Evolutionary conservation across 1,284 basidiomycete genomes (phyloP).

Genomic region (Ganoderma boninense): DNA sequence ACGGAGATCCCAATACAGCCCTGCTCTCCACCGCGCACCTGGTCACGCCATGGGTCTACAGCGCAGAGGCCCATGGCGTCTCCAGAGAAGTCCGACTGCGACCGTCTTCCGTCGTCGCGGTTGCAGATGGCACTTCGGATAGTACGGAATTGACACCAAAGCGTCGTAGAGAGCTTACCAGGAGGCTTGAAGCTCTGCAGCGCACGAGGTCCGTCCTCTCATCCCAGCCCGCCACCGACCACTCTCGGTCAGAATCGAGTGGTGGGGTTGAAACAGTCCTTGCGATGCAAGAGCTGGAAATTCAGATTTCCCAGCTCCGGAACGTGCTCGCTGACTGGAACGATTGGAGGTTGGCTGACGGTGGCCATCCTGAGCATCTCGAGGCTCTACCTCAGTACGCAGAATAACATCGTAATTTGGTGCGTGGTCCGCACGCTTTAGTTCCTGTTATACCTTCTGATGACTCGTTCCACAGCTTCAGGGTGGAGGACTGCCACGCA

Average conservation of each 20-base stretch:
- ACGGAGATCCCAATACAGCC: too few relatives aligned
- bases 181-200: background rate
- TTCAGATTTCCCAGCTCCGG: background rate
- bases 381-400: background rate
- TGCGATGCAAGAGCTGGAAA: background rate
- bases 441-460: too few relatives aligned
- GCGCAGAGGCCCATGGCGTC: background rate
- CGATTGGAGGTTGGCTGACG: background rate
- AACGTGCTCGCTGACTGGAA: background rate
- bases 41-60: too few relatives aligned
- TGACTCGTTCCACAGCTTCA: too few relatives aligned
- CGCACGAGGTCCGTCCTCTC: background rate
- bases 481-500: too few relatives aligned
- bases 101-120: background rate
- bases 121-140: background rate
- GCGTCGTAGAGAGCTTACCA: background rate
- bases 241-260: background rate
- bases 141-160: background rate
- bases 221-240: background rate
- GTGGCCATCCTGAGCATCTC: background rate
- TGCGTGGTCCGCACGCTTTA: too few relatives aligned
- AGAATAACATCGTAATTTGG: background rate
- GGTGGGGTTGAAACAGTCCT: background rate
- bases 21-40: too few relatives aligned
- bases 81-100: background rate